These are phyloP conservation scores for Chlamydomonas incerta DNA, from an alignment of 139 green algal genomes.

Conservation along the genomic window DNA sequence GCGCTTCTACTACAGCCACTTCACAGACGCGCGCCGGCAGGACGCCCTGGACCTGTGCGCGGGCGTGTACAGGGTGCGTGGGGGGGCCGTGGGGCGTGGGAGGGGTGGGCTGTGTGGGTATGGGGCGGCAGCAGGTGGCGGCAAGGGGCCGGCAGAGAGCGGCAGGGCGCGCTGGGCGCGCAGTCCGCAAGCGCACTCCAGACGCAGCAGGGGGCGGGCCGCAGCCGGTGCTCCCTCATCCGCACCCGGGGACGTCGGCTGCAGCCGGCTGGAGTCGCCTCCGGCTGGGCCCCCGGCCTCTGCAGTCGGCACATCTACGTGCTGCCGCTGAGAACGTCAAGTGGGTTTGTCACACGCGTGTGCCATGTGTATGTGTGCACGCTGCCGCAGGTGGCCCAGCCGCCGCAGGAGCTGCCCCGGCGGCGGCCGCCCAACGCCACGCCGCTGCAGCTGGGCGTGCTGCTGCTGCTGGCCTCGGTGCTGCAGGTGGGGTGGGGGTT, in stretches of 20 bases:
- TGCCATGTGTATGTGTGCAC: no score
- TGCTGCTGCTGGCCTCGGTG: conserved; percentile 4
- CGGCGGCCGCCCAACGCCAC: not conserved
- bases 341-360: no score
- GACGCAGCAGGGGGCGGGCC: no score
- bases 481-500: not conserved
- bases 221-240: no score
- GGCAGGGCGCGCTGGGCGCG: no score
- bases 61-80: conserved; percentile 4
- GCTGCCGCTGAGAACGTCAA: not conserved
- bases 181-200: no score
- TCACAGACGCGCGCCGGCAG: conserved; percentile 10
- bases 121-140: not conserved
- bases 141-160: no score
- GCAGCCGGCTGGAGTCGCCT: no score
- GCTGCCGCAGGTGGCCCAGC: conserved; percentile 3
- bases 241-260: no score
- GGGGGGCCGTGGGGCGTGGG: not conserved
- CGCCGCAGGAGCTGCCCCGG: not conserved
- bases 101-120: not conserved
- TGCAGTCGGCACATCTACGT: no score
- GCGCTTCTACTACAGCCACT: conserved; percentile 17
- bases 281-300: no score
- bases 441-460: conserved; percentile 14
- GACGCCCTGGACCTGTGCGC: conserved; percentile 1